A percentile compares a stretch with the other conserved stretches of the same genome.
Conservation (phyloP, 2,329 filamentous ascomycete genomes). For the Ophidiomyces ophidiicola region DNA sequence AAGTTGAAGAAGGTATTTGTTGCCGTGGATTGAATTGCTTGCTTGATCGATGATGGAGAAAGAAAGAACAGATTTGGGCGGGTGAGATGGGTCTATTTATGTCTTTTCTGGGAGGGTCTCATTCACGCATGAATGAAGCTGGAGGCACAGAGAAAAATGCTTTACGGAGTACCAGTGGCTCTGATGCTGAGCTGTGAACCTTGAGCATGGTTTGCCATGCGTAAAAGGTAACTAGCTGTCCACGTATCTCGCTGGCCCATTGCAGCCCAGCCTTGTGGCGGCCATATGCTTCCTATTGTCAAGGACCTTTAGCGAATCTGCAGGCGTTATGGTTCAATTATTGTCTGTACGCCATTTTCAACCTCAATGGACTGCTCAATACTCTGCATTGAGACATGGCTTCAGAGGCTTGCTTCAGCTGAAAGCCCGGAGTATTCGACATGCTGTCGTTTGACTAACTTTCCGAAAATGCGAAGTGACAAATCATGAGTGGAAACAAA, state of each 20-base stretch:
- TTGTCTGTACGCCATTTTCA: slow-evolving; percentile 1
- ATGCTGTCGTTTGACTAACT: neutral
- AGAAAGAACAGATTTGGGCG: slow-evolving; percentile 4
- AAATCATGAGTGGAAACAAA: neutral
- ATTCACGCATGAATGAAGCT: too few species aligned
- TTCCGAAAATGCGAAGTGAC: neutral
- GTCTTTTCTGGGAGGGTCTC: slow-evolving; percentile 2
- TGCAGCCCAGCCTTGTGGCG: slow-evolving; percentile 8
- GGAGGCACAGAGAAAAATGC: too few species aligned
- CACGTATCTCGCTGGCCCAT: slow-evolving; percentile 5
- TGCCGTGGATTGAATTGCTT: slow-evolving; percentile 7
- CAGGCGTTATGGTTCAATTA: slow-evolving; percentile 1
- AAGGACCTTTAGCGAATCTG: slow-evolving; percentile 8
- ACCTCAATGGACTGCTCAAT: neutral
- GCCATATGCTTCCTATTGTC: slow-evolving; percentile 7
- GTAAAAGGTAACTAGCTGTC: neutral
- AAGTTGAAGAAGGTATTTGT: slow-evolving; percentile 2
- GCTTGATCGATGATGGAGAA: slow-evolving; percentile 9
- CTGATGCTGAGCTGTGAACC: too few species aligned
- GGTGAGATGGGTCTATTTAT: slow-evolving; percentile 11
- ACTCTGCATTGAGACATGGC: slow-evolving; percentile 7
- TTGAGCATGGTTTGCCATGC: too few species aligned
- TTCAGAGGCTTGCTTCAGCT: slow-evolving; percentile 8
- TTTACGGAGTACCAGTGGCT: too few species aligned
- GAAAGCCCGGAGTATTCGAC: neutral